phyloP scores from a whole-genome alignment of 164 flowering plant genomes.

The Buxus sempervirens region DNA sequence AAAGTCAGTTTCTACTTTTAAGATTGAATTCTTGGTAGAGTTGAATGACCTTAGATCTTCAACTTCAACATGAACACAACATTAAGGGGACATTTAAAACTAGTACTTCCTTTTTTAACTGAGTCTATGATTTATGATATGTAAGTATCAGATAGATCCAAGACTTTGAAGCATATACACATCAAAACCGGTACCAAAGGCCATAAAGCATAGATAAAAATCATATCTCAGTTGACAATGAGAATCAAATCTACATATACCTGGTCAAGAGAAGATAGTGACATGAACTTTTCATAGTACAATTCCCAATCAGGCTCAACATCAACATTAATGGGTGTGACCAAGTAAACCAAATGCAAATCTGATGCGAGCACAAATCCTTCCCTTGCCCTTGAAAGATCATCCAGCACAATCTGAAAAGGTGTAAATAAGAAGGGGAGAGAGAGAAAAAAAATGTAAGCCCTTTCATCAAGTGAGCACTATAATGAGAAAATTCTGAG shows the following conservation, averaged over 20 bases:
- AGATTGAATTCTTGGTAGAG: too few relatives aligned
- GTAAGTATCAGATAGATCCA: too few relatives aligned
- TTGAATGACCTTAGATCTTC: too few relatives aligned
- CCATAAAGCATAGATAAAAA: too few relatives aligned
- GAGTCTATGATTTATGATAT: too few relatives aligned
- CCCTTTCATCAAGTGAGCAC: not conserved
- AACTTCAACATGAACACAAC: too few relatives aligned
- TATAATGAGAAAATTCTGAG: not conserved
- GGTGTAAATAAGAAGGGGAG: not conserved
- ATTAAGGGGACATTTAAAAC: too few relatives aligned
- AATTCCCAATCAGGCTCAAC: slow-evolving; percentile 97
- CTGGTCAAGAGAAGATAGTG: slow-evolving; percentile 83
- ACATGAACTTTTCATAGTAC: slow-evolving; percentile 86
- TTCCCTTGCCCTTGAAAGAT: slow-evolving; percentile 93
- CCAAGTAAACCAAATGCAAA: slow-evolving; percentile 90
- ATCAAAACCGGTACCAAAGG: too few relatives aligned
- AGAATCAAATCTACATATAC: slow-evolving; percentile 43
- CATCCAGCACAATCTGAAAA: slow-evolving; percentile 81
- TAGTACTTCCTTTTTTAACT: too few relatives aligned
- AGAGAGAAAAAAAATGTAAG: slow-evolving; percentile 1
- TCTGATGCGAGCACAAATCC: slow-evolving; percentile 97
- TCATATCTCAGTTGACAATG: not conserved
- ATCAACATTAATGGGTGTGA: slow-evolving; percentile 93
- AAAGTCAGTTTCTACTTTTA: too few relatives aligned
- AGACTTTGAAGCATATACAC: too few relatives aligned